Conservation (phyloP, 257 asterid genomes). For the Scutellaria barbata region DNA sequence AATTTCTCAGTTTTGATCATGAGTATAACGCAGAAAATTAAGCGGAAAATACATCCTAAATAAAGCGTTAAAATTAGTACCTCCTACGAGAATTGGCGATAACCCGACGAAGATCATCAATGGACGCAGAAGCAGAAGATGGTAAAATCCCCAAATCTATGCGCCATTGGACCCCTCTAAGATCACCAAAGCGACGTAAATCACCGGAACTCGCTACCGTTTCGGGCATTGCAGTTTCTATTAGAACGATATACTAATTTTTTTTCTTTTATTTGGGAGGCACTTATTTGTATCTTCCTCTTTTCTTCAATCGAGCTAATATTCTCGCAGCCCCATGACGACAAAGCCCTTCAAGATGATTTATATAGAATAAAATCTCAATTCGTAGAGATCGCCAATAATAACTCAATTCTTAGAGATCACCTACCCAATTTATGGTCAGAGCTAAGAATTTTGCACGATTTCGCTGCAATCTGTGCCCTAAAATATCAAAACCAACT, state of each 20-base stretch:
- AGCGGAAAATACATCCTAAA: background rate
- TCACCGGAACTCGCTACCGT: constrained; percentile 38
- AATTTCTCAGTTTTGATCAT: background rate
- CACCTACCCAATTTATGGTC: constrained; percentile 19
- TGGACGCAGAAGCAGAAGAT: constrained; percentile 61
- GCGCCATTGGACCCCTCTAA: constrained; percentile 96
- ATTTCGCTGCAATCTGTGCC: constrained; percentile 31
- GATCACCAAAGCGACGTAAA: constrained; percentile 57
- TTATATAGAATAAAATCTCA: background rate
- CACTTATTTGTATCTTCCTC: background rate
- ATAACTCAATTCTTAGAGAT: background rate
- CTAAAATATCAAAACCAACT: constrained; percentile 31
- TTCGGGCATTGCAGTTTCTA: constrained; percentile 45
- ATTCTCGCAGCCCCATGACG: constrained; percentile 21
- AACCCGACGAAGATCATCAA: constrained; percentile 86
- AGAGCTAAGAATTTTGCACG: constrained; percentile 15
- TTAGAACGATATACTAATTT: constrained; percentile 18
- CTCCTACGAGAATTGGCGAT: constrained; percentile 93
- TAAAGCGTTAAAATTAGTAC: constrained; percentile 40
- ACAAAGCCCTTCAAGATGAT: constrained; percentile 15
- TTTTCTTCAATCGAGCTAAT: constrained; percentile 30
- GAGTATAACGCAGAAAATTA: background rate
- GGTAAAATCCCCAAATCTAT: constrained; percentile 92
- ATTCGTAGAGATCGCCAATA: background rate
- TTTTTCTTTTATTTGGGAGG: background rate